Base-by-base conservation (phyloP, 768 basidiomycete genomes). In the Scleroderma citrinum region DNA sequence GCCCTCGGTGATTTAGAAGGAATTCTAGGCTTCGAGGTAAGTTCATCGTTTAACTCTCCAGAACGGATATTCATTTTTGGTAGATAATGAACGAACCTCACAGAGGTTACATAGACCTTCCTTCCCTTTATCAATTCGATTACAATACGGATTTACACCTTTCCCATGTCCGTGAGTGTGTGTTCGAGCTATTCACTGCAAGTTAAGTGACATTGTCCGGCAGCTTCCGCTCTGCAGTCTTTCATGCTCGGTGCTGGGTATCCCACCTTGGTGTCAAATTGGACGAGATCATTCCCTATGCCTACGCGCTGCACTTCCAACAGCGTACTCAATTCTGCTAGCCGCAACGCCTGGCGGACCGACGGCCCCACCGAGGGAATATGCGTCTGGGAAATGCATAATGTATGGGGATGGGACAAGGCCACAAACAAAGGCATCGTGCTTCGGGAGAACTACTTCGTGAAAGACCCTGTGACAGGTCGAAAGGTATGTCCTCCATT, bases 61-160 rank as follows among this genome's bases (percentile, higher is more conserved):
- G 5, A 42, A 3, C 19, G 23, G 5, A 23, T 47, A 34, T 50
- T 58, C 29, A 63, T 26, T 8, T 5, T 34, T 11, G 23, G 14
- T 54, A 94, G 91, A 79, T 92, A 64, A 83, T 95, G 77, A 96
- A 97, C 56, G 93, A 96, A 67, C 93, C 93, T 0, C 93, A 99
- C 69, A 76, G 85, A 59, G 96, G 95, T 36, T 98, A 95, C 65
- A 83, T 95, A 51, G 79, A 85, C 46, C 71, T 96, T 5, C 75
- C 78, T 21, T 90, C 91, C 1, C 72, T 96, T 39, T 84, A 96
- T 56, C 71, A 74, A 10, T 97, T 91, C 69, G 85, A 97, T 66
- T 96, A 96, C 64, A 96, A 92, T 52, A 93, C 92, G 2, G 93
- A 97, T 60, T 79, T 99, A 13, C 94, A 96, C 58, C 75, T 97